Conservation (phyloP, 106 monocot species). For the Dendrobium chrysotoxum region DNA sequence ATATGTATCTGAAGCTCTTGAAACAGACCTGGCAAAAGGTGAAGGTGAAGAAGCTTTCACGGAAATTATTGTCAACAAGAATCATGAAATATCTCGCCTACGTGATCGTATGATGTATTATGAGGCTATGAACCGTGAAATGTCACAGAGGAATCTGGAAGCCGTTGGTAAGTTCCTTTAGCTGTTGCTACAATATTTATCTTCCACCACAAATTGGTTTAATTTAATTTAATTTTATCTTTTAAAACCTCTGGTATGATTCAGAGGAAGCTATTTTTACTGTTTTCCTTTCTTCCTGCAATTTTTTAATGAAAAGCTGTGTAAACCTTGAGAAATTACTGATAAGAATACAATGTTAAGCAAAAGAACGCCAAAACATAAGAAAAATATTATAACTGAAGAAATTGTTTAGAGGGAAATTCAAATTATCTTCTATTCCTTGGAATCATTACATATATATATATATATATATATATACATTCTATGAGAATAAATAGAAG, state of each 20-base stretch:
- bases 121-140: constrained; percentile 58
- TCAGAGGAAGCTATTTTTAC: neutral
- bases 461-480: too few relatives aligned
- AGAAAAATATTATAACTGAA: too few relatives aligned
- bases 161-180: constrained; percentile 19
- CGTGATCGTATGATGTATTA: constrained; percentile 41
- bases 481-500: too few relatives aligned
- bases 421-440: too few relatives aligned
- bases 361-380: too few relatives aligned
- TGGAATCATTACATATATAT: too few relatives aligned
- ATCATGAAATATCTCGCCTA: constrained; percentile 45
- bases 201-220: neutral
- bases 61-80: constrained; percentile 30
- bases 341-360: too few relatives aligned
- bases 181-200: neutral
- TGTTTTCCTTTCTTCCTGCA: neutral
- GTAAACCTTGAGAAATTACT: too few relatives aligned
- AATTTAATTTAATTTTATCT: neutral
- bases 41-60: constrained; percentile 29
- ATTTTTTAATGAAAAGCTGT: neutral
- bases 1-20: constrained; percentile 35
- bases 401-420: too few relatives aligned
- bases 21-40: constrained; percentile 20
- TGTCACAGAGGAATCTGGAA: constrained; percentile 72
- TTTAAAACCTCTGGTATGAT: neutral